These are phyloP conservation scores for Stephania yunnanensis DNA, from an alignment of 164 flowering plant genomes.

Conservation along the genomic window DNA sequence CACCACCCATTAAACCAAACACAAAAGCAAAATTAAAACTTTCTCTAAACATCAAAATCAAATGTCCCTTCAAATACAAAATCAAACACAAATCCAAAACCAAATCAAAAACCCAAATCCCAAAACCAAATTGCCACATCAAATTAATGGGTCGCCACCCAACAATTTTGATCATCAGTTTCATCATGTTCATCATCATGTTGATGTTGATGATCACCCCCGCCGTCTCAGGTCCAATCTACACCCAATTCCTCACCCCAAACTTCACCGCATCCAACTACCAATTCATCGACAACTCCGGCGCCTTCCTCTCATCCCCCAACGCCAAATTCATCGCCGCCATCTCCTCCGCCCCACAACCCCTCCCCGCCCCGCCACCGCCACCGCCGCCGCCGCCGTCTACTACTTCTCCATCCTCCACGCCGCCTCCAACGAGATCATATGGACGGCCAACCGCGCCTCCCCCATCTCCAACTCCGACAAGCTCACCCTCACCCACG, in stretches of 20 bases:
- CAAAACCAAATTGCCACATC: too few species aligned
- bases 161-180: conserved; percentile 19
- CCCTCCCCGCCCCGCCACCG: conserved; percentile 31
- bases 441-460: conserved; percentile 79
- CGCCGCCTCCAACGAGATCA: conserved; percentile 43
- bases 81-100: neutral
- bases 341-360: conserved; percentile 41
- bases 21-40: neutral
- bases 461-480: conserved; percentile 52
- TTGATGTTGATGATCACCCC: conserved; percentile 12
- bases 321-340: conserved; percentile 58
- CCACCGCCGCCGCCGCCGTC: conserved; percentile 31
- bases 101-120: neutral
- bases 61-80: neutral
- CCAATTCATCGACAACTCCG: conserved; percentile 39
- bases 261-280: conserved; percentile 66
- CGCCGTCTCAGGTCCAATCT: conserved; percentile 14
- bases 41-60: neutral
- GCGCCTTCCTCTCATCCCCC: conserved; percentile 55
- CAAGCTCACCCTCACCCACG: conserved; percentile 33
- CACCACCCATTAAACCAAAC: neutral
- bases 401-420: conserved; percentile 70
- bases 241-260: conserved; percentile 43
- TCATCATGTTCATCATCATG: conserved; percentile 17
- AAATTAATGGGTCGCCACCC: neutral